Evolutionary conservation across 768 basidiomycete genomes (phyloP).

Genomic region (Rubroboletus pulcherrimus): DNA sequence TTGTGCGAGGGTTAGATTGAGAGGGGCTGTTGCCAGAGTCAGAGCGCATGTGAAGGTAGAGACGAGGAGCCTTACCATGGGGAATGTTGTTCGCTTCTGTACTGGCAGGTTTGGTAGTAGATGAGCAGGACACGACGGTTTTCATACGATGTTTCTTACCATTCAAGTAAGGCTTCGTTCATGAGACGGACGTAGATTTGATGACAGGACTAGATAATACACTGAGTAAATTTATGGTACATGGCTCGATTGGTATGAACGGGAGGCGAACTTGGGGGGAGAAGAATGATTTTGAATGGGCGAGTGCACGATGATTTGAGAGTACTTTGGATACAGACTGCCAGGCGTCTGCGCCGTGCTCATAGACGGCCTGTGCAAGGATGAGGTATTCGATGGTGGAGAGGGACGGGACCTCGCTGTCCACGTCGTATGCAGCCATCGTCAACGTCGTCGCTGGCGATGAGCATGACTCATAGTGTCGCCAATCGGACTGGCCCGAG

Average conservation of each 20-base stretch:
- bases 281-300: slow-evolving; percentile 62
- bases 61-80: slow-evolving; percentile 42
- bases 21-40: slow-evolving; percentile 44
- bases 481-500: slow-evolving; percentile 1
- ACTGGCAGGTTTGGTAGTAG: slow-evolving; percentile 19
- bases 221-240: slow-evolving; percentile 16
- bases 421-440: slow-evolving; percentile 6
- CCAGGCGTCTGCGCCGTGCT: slow-evolving; percentile 74
- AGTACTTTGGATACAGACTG: slow-evolving; percentile 60
- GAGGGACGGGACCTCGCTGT: slow-evolving; percentile 14
- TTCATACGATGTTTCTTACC: slow-evolving; percentile 38
- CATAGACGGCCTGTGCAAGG: slow-evolving; percentile 83
- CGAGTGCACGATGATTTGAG: slow-evolving; percentile 64
- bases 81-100: slow-evolving; percentile 49
- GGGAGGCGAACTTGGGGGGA: slow-evolving; percentile 53
- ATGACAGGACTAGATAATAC: slow-evolving; percentile 55
- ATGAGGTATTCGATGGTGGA: slow-evolving; percentile 67
- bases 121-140: not conserved
- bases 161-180: slow-evolving; percentile 61
- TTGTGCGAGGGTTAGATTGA: slow-evolving; percentile 69
- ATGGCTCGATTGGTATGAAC: slow-evolving; percentile 7
- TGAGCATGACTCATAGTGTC: not conserved
- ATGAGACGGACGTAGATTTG: slow-evolving; percentile 64
- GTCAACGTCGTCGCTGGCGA: slow-evolving; percentile 9
- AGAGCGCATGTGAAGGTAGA: not conserved